Conservation (phyloP, 441 rosid genomes). For the Dalechampia spathulata region DNA sequence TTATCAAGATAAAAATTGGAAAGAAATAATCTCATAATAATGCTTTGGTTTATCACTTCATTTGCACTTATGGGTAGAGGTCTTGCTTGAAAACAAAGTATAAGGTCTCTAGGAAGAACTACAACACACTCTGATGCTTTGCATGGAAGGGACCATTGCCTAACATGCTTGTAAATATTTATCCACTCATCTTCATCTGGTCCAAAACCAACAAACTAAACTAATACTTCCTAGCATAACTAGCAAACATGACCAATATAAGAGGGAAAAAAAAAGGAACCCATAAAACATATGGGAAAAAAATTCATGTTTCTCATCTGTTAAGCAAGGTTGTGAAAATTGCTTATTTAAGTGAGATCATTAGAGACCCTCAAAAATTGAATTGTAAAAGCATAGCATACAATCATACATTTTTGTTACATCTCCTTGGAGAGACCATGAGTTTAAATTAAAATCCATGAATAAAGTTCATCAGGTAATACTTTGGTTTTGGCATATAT, state of each 20-base stretch:
- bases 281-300: neutral
- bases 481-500: neutral
- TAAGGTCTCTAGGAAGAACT: conserved; percentile 93
- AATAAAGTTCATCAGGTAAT: neutral
- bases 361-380: no score
- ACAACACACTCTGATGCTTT: conserved; percentile 98
- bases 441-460: neutral
- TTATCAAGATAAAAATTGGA: neutral
- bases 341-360: no score
- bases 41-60: conserved; percentile 4
- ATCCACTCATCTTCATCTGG: conserved; percentile 98
- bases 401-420: neutral
- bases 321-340: no score
- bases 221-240: conserved; percentile 74
- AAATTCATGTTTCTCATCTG: no score
- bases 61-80: conserved; percentile 9
- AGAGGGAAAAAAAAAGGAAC: neutral
- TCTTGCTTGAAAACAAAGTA: conserved; percentile 93
- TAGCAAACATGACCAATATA: conserved; percentile 1
- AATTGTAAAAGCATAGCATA: no score
- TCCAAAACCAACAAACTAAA: conserved; percentile 92
- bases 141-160: conserved; percentile 96
- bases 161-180: conserved; percentile 64
- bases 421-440: neutral
- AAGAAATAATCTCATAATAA: neutral